Percentiles rank a stretch among this genome's conserved stretches.
Conservation (phyloP, 208 protist species). For the Sergeia podlipaevii region DNA sequence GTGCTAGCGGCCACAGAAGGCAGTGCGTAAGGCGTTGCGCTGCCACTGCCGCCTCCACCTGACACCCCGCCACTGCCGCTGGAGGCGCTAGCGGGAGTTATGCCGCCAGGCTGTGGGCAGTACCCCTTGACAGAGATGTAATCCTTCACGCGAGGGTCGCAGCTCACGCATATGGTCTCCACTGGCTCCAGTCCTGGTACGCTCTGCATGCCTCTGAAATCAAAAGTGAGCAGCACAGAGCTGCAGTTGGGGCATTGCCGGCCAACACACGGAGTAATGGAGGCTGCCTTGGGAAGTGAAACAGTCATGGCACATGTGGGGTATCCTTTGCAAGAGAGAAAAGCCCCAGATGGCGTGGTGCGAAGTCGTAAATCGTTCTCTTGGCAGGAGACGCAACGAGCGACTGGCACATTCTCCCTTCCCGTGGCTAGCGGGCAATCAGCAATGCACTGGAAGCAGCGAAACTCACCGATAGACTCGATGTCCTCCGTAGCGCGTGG, state of each 20-base stretch:
- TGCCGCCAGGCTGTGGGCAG: neutral
- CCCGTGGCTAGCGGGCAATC: constrained; percentile 77
- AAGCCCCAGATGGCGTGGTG: constrained; percentile 20
- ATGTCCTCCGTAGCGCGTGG: constrained; percentile 31
- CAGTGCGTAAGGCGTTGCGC: constrained; percentile 40
- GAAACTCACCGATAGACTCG: constrained; percentile 53
- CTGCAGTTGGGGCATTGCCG: constrained; percentile 57
- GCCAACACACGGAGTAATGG: constrained; percentile 30
- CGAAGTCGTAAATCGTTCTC: constrained; percentile 70
- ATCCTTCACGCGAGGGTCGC: constrained; percentile 72
- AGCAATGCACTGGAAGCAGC: constrained; percentile 83
- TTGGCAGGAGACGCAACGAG: constrained; percentile 56
- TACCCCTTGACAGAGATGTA: constrained; percentile 66
- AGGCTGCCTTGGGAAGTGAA: constrained; percentile 51
- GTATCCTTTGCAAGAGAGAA: constrained; percentile 71
- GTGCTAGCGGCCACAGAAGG: constrained; percentile 22
- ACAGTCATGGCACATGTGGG: constrained; percentile 54
- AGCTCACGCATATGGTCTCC: constrained; percentile 74
- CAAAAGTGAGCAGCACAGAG: constrained; percentile 68
- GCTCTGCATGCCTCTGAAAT: constrained; percentile 58
- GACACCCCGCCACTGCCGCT: neutral
- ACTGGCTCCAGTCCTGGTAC: constrained; percentile 63
- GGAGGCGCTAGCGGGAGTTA: constrained; percentile 1
- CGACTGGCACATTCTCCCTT: constrained; percentile 46
- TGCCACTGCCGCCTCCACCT: neutral